A percentile compares a stretch with the other conserved stretches of the same genome.
Evolutionary conservation across 176 grass and related monocot genomes (phyloP).

Genomic region (Carex kokanica): DNA sequence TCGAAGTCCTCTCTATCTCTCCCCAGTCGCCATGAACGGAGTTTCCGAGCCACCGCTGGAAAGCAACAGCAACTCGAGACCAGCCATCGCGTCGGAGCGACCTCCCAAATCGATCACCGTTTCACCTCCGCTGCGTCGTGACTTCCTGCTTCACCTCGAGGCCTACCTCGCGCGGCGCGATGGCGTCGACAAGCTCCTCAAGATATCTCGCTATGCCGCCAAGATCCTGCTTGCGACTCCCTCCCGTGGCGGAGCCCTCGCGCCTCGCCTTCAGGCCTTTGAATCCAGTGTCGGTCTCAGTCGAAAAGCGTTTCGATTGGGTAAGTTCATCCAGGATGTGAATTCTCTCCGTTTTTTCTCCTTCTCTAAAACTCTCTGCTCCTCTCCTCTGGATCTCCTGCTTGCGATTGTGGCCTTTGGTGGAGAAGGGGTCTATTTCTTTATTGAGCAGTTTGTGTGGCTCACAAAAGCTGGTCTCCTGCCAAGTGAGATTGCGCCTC

Average conservation of each 20-base stretch:
- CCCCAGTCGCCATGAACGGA: not conserved
- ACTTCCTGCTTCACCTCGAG: slow-evolving; percentile 82
- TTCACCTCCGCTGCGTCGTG: slow-evolving; percentile 32
- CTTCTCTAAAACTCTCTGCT: slow-evolving; percentile 18
- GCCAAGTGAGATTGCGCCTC: slow-evolving; percentile 41
- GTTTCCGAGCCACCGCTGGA: not conserved
- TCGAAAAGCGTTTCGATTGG: slow-evolving; percentile 93
- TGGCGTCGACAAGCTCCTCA: slow-evolving; percentile 96
- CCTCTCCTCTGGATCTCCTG: slow-evolving; percentile 22
- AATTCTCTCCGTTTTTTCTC: slow-evolving; percentile 56
- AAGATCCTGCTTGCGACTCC: slow-evolving; percentile 57
- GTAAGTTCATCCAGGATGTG: slow-evolving; percentile 82
- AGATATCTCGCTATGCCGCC: slow-evolving; percentile 87
- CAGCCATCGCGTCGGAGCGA: not conserved
- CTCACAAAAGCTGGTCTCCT: slow-evolving; percentile 55
- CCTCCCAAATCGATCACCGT: slow-evolving; percentile 6
- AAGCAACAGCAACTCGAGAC: slow-evolving; percentile 24
- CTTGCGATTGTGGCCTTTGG: slow-evolving; percentile 47
- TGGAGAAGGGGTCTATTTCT: slow-evolving; percentile 68
- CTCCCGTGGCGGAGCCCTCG: slow-evolving; percentile 30
- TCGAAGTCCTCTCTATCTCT: not conserved
- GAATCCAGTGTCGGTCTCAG: slow-evolving; percentile 79
- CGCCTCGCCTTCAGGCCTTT: slow-evolving; percentile 61
- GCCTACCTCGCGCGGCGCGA: slow-evolving; percentile 87
- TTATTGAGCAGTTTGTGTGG: slow-evolving; percentile 71